Conservation (phyloP, 2,329 filamentous ascomycete species). For the Aureobasidium sp. region DNA sequence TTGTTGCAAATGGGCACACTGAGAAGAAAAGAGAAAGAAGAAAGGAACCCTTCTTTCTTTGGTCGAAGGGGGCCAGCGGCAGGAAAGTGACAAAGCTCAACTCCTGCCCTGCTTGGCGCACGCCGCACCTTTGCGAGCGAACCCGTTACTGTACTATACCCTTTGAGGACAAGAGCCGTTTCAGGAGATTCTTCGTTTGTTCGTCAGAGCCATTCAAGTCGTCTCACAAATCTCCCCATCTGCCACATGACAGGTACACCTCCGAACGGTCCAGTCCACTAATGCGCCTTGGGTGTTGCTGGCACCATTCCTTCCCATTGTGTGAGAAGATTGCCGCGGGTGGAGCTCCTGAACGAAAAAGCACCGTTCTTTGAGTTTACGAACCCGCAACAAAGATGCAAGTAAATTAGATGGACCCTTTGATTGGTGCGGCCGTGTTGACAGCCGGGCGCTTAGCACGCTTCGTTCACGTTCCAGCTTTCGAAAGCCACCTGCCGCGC, state of each 20-base stretch:
- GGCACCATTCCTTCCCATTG: not conserved
- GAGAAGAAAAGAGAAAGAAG: constrained; percentile 7
- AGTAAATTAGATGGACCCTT: constrained; percentile 11
- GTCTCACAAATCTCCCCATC: not conserved
- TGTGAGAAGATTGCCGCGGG: not conserved
- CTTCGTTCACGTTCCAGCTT: constrained; percentile 12
- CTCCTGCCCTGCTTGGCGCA: not conserved
- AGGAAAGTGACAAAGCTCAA: constrained; percentile 8
- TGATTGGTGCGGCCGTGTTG: constrained; percentile 12
- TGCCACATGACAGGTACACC: constrained; percentile 4
- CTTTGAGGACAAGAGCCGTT: not conserved
- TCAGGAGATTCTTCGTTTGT: constrained; percentile 3
- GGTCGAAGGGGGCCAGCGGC: not conserved
- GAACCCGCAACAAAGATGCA: constrained; percentile 12
- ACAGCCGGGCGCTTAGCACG: constrained; percentile 14
- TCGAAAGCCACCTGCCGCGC: not conserved
- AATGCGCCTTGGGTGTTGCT: not conserved
- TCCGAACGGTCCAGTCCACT: not conserved
- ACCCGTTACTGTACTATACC: not conserved
- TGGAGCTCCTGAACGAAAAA: constrained; percentile 7
- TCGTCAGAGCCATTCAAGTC: not conserved
- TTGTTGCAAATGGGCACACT: constrained; percentile 3
- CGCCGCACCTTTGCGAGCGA: not conserved
- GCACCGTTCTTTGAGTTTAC: not conserved
- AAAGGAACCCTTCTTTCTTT: not conserved